Conservation (phyloP, 2,329 filamentous ascomycete species). For the Stemphylium vesicarium region DNA sequence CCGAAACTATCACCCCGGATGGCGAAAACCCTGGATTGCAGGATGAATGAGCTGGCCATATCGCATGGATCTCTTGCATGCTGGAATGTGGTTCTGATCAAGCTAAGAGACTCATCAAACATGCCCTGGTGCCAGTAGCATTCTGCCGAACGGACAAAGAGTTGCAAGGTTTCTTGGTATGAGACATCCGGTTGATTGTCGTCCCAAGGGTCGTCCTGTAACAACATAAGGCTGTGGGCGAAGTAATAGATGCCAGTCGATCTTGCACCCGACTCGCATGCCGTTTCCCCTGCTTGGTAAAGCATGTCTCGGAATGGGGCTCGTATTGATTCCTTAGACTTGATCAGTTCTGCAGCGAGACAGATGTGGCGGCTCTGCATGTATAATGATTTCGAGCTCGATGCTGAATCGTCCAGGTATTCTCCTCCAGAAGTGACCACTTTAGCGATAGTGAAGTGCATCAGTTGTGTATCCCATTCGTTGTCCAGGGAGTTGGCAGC, state of each 20-base stretch:
- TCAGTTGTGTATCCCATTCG: slow-evolving; percentile 59
- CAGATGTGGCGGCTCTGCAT: slow-evolving; percentile 82
- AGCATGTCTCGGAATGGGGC: slow-evolving; percentile 76
- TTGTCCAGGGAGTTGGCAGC: slow-evolving; percentile 67
- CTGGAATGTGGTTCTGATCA: slow-evolving; percentile 73
- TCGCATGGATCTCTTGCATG: slow-evolving; percentile 76
- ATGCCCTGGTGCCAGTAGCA: slow-evolving; percentile 81
- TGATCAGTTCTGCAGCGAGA: slow-evolving; percentile 77
- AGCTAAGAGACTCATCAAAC: slow-evolving; percentile 67
- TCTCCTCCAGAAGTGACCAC: slow-evolving; percentile 75
- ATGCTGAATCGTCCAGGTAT: slow-evolving; percentile 62
- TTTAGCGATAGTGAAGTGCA: slow-evolving; percentile 90
- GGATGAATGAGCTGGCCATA: slow-evolving; percentile 82
- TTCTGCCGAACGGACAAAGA: slow-evolving; percentile 78
- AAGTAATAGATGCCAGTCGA: slow-evolving; percentile 85
- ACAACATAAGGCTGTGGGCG: slow-evolving; percentile 74
- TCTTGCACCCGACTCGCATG: slow-evolving; percentile 81
- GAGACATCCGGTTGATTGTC: slow-evolving; percentile 72
- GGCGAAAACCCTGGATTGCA: slow-evolving; percentile 79
- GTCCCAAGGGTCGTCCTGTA: slow-evolving; percentile 81
- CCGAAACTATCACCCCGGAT: slow-evolving; percentile 72
- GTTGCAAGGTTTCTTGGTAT: slow-evolving; percentile 80
- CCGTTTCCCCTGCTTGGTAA: slow-evolving; percentile 77
- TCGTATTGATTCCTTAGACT: slow-evolving; percentile 65
- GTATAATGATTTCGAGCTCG: slow-evolving; percentile 62